Percentiles rank a stretch among this genome's conserved stretches.
These are phyloP conservation scores for Pleurotus eryngii DNA, from an alignment of 768 basidiomycete species.

Conservation along the genomic window DNA sequence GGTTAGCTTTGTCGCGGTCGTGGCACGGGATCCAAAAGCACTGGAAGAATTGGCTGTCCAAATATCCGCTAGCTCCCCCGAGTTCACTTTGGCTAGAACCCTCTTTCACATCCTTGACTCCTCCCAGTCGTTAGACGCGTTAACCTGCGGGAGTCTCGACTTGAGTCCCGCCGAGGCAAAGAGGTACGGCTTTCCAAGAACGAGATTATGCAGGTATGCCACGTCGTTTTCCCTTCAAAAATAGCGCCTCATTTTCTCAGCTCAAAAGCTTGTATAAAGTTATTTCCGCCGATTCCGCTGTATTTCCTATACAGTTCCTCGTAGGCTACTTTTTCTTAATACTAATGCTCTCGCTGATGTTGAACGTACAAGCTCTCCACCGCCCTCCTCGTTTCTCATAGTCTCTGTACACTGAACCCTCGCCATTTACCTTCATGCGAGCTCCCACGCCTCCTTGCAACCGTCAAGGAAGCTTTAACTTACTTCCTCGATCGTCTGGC, in stretches of 20 bases:
- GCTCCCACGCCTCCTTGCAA: constrained; percentile 31
- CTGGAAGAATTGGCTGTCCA: constrained; percentile 51
- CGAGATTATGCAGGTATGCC: constrained; percentile 53
- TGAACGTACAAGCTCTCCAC: constrained; percentile 40
- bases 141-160: constrained; percentile 34
- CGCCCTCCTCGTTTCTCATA: constrained; percentile 48
- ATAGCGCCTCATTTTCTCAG: constrained; percentile 18
- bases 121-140: constrained; percentile 40
- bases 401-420: constrained; percentile 49
- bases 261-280: constrained; percentile 23
- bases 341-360: background rate
- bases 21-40: constrained; percentile 55
- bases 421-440: constrained; percentile 29
- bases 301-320: constrained; percentile 13
- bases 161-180: constrained; percentile 42
- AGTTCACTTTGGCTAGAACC: constrained; percentile 32
- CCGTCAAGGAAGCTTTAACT: constrained; percentile 1
- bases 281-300: constrained; percentile 29
- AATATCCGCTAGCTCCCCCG: constrained; percentile 4
- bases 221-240: background rate
- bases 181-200: constrained; percentile 52
- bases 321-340: background rate
- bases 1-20: constrained; percentile 57
- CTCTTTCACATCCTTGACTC: constrained; percentile 41
- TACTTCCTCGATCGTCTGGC: constrained; percentile 1